A percentile compares a stretch with the other conserved stretches of the same genome.
Conservation (phyloP, 768 basidiomycete genomes). For the Ramaria sp. region DNA sequence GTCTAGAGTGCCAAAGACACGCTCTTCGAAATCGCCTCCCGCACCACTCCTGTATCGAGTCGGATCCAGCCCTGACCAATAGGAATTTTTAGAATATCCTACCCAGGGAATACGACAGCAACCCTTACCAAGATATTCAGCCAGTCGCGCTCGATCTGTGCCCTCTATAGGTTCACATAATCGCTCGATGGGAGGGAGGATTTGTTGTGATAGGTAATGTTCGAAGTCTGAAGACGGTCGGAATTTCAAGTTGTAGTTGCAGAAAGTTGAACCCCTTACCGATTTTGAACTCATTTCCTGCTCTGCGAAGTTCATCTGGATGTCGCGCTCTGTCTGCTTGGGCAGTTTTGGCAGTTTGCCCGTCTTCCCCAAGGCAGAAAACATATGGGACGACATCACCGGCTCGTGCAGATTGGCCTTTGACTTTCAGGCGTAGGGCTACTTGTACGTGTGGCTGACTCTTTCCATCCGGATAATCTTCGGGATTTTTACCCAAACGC, state of each 20-base stretch:
- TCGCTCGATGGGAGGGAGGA: conserved; percentile 90
- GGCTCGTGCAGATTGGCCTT: conserved; percentile 64
- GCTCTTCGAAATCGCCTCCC: conserved; percentile 40
- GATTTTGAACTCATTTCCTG: conserved; percentile 55
- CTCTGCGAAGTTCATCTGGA: conserved; percentile 81
- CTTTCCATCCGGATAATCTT: conserved; percentile 95
- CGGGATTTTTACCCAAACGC: conserved; percentile 93
- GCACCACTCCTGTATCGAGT: conserved; percentile 35
- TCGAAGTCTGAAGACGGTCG: conserved; percentile 58
- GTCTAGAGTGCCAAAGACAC: conserved; percentile 68
- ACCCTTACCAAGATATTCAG: conserved; percentile 85
- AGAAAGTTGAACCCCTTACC: conserved; percentile 34
- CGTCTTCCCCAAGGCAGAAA: conserved; percentile 75
- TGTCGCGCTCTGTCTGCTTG: conserved; percentile 90
- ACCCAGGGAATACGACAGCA: background rate
- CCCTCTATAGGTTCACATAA: conserved; percentile 95
- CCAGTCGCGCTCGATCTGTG: conserved; percentile 82
- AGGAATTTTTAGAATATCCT: conserved; percentile 7
- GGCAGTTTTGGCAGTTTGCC: conserved; percentile 55
- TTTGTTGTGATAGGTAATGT: conserved; percentile 82
- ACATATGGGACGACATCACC: conserved; percentile 96
- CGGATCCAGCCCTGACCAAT: conserved; percentile 46
- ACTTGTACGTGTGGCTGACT: conserved; percentile 96
- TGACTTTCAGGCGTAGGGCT: conserved; percentile 79
- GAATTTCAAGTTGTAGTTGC: conserved; percentile 1